phyloP scores from a whole-genome alignment of 1,139 yeast genomes.

The Schwanniomyces etchellsii region DNA sequence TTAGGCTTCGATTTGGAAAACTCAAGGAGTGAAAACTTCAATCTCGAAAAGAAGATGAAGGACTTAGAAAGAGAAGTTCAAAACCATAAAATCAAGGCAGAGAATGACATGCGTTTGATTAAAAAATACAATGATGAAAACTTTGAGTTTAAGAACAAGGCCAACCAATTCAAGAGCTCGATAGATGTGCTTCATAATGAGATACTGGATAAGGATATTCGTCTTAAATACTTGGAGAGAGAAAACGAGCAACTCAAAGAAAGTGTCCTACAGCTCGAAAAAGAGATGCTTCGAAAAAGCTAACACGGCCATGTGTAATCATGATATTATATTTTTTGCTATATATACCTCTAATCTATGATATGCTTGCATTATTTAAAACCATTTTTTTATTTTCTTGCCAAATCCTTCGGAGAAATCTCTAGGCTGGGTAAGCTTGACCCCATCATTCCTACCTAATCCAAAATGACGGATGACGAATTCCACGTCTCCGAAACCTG shows the following conservation, averaged over 20 bases:
- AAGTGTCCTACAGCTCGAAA: conserved; percentile 49
- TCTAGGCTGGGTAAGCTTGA: conserved; percentile 24
- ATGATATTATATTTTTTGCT: too few relatives aligned
- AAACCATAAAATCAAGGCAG: conserved; percentile 31
- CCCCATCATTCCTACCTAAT: conserved; percentile 44
- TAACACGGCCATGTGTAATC: too few relatives aligned
- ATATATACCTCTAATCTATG: too few relatives aligned
- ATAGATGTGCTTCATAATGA: conserved; percentile 32
- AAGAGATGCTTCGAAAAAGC: conserved; percentile 62
- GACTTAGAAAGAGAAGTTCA: conserved; percentile 28
- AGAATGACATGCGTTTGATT: conserved; percentile 31
- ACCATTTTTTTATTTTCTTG: conserved; percentile 16
- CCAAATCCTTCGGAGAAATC: conserved; percentile 14
- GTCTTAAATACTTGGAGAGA: conserved; percentile 27
- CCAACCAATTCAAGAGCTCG: conserved; percentile 29
- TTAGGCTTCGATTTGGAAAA: conserved; percentile 27
- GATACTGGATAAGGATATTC: conserved; percentile 38
- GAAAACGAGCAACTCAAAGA: conserved; percentile 48
- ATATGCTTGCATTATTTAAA: too few relatives aligned
- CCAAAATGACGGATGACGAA: conserved; percentile 66
- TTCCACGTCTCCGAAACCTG: conserved; percentile 77
- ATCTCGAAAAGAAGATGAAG: conserved; percentile 26
- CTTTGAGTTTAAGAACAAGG: conserved; percentile 40
- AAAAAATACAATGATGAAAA: conserved; percentile 45
- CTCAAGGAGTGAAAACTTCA: conserved; percentile 25